Evolutionary conservation across 1,139 yeast species (phyloP).

Genomic region (Yamadazyma atlantica): DNA sequence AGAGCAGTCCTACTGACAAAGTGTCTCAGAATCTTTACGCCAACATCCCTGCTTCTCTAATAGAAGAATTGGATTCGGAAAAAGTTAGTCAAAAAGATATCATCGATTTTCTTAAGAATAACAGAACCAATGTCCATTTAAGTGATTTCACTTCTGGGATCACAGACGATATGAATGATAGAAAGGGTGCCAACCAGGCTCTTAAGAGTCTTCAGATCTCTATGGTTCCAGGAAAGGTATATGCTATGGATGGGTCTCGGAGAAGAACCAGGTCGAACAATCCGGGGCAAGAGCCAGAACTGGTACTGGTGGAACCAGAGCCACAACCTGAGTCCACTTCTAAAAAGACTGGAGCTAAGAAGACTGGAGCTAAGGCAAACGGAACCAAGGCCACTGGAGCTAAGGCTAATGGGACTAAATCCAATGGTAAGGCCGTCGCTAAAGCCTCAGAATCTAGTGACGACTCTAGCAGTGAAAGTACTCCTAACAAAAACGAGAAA

Average conservation of each 20-base stretch:
- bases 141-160: not conserved
- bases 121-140: not conserved
- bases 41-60: not conserved
- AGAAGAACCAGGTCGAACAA: constrained; percentile 3
- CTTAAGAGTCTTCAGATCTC: constrained; percentile 10
- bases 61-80: not conserved
- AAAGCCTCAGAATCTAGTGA: not conserved
- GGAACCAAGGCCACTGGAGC: not conserved
- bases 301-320: constrained; percentile 2
- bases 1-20: constrained; percentile 1
- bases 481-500: no score
- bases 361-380: not conserved
- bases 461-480: not conserved
- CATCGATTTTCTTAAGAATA: constrained; percentile 3
- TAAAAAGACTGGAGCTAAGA: not conserved
- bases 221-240: constrained; percentile 15
- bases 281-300: not conserved
- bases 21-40: not conserved
- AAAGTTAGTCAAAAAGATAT: constrained; percentile 11
- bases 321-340: not conserved
- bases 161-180: not conserved
- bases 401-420: no score
- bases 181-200: not conserved
- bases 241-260: constrained; percentile 5
- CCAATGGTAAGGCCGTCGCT: not conserved